Base-by-base conservation (phyloP, 306 rosid species). In the Carpinus viminea region DNA sequence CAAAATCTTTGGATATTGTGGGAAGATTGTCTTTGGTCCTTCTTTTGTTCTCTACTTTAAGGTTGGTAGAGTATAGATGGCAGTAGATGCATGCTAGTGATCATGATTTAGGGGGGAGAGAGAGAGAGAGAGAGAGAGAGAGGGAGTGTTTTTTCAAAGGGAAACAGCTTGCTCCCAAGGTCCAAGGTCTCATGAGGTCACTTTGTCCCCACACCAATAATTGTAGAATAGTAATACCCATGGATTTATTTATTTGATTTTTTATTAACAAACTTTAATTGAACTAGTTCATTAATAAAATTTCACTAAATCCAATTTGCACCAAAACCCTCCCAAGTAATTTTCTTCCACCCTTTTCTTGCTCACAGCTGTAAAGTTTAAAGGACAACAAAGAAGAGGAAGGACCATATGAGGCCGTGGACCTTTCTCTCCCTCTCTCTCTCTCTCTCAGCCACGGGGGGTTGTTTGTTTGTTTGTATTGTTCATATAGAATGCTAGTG, bases 331-430 rank as follows among this genome's bases (percentile, higher is more conserved):
- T 66, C 41, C 70, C 41, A 28, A 61, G 78, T 71, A 80, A 68
- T 74, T 77, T 77, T 69, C 21, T 21, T 74, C 41, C 61, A 56
- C 45, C 80, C 51, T 78, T 77, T 81, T 78, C 79, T 71, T 83
- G 87, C 73, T 82, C 78, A 84, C 94, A 91, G 91, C 97, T 94
- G 96, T 94, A 92, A 94, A 89, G 97, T 65, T 54, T 26, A 79
- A 79, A 87, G 84, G 87, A 88, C 93, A 93, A 81, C 65, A 78
- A 84, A 82, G 64, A 21, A 86, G 87, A 80, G 50, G 75, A 64
- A 85, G 91, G 93, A 85, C 85, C 88, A 82, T 83, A 79, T 73
- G 73, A 72, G 72, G 38, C 48, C 16, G 89, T 84, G 86, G 90
- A 79, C 52, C 88, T 74, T 73, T 61, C 76, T 41, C 45, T 73